Percentiles rank a stretch among this genome's conserved stretches.
These are phyloP conservation scores for Rubia tinctorum DNA, from an alignment of 305 asterid genomes.

Conservation along the genomic window DNA sequence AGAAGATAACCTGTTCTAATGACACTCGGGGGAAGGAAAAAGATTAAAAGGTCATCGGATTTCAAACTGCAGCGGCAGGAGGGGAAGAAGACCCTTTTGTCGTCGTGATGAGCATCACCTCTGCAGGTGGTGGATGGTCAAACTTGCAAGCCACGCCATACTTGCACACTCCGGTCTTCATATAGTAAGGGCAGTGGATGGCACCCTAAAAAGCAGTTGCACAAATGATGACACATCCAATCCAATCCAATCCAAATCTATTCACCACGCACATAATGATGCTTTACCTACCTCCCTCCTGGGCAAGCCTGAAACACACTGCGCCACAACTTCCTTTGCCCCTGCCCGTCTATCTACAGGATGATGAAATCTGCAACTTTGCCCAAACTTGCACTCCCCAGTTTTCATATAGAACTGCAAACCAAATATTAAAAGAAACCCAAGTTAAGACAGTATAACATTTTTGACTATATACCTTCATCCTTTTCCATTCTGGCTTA, in stretches of 20 bases:
- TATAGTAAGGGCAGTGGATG: conserved; percentile 81
- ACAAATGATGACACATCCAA: not conserved
- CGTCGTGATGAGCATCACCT: conserved; percentile 56
- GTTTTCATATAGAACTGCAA: conserved; percentile 91
- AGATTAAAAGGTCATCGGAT: no score
- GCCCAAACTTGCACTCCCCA: conserved; percentile 84
- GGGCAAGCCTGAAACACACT: conserved; percentile 83
- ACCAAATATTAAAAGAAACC: not conserved
- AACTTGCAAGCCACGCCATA: conserved; percentile 81
- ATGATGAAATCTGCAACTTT: conserved; percentile 85
- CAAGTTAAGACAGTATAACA: not conserved
- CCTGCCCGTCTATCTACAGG: conserved; percentile 43
- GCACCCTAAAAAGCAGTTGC: conserved; percentile 52
- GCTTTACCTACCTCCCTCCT: conserved; percentile 74
- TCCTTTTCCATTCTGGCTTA: no score
- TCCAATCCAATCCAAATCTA: not conserved
- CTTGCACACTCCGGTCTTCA: conserved; percentile 97
- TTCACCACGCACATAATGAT: not conserved
- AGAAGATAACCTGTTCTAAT: no score
- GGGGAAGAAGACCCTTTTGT: conserved; percentile 15
- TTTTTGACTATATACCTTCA: not conserved
- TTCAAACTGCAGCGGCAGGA: no score
- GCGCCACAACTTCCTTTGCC: conserved; percentile 50
- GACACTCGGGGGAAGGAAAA: no score
- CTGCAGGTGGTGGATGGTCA: conserved; percentile 95